Evolutionary conservation across 2,329 filamentous ascomycete genomes (phyloP).

Genomic region (Alternaria ventricosa): DNA sequence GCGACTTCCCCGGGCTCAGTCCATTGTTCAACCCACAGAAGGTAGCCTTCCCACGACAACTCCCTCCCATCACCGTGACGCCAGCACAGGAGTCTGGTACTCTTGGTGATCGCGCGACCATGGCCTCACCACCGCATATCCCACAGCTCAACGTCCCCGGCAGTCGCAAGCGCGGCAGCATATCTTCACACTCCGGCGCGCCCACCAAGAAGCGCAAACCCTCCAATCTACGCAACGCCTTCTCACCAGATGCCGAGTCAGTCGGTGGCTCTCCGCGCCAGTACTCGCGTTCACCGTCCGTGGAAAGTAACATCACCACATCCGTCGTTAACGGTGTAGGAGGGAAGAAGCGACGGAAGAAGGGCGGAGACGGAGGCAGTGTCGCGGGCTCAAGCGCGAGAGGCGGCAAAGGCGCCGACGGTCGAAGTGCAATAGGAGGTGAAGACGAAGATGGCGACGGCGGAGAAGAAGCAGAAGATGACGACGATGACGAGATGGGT

Average conservation of each 20-base stretch:
- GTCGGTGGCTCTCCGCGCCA: slow-evolving; percentile 56
- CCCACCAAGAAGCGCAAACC: slow-evolving; percentile 72
- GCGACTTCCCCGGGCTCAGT: slow-evolving; percentile 15
- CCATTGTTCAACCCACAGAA: not conserved
- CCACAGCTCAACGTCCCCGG: slow-evolving; percentile 62
- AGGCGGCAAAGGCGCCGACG: slow-evolving; percentile 33
- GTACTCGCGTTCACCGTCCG: slow-evolving; percentile 68
- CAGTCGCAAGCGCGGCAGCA: slow-evolving; percentile 71
- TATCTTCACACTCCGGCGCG: slow-evolving; percentile 56
- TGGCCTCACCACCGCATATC: slow-evolving; percentile 65
- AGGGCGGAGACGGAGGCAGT: slow-evolving; percentile 38
- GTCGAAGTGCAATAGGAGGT: slow-evolving; percentile 42
- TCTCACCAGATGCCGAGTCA: slow-evolving; percentile 67
- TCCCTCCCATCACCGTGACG: not conserved
- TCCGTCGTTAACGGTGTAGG: slow-evolving; percentile 42
- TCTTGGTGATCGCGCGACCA: slow-evolving; percentile 48
- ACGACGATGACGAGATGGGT: slow-evolving; percentile 58
- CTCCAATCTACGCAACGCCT: slow-evolving; percentile 78
- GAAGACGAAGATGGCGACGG: slow-evolving; percentile 64
- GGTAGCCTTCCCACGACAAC: not conserved
- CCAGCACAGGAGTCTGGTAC: not conserved
- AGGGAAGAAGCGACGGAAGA: slow-evolving; percentile 68
- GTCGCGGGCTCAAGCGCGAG: slow-evolving; percentile 47
- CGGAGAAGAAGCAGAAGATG: slow-evolving; percentile 65
- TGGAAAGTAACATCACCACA: slow-evolving; percentile 66